These are phyloP conservation scores for Anastatica hierochuntica DNA, from an alignment of 345 rosid species.

Conservation along the genomic window DNA sequence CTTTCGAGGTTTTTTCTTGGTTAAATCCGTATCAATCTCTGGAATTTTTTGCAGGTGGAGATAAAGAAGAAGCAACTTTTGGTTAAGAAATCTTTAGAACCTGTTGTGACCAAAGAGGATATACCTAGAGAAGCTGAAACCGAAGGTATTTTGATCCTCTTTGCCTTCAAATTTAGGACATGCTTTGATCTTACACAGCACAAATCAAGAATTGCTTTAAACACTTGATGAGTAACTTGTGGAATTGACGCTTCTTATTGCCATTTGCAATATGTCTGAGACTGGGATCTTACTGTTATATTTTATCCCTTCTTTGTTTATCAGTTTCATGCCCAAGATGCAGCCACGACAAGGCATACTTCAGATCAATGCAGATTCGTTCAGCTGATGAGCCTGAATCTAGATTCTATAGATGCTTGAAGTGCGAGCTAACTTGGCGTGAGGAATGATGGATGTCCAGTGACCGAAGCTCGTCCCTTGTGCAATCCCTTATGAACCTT, in stretches of 20 bases:
- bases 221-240: too few relatives aligned
- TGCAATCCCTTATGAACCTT: too few relatives aligned
- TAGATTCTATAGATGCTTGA: constrained; percentile 24
- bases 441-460: constrained; percentile 28
- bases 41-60: constrained; percentile 25
- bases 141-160: constrained; percentile 11
- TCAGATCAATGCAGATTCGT: constrained; percentile 28
- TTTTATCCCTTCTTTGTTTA: background rate
- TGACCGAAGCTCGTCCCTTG: too few relatives aligned
- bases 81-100: constrained; percentile 18
- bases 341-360: constrained; percentile 21
- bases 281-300: too few relatives aligned
- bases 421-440: constrained; percentile 25
- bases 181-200: too few relatives aligned
- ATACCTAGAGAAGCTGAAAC: constrained; percentile 20
- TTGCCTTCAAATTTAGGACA: too few relatives aligned
- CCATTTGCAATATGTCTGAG: too few relatives aligned
- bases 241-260: too few relatives aligned
- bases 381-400: constrained; percentile 30
- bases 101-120: constrained; percentile 17
- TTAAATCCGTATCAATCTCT: too few relatives aligned
- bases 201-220: too few relatives aligned
- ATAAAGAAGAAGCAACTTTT: constrained; percentile 24
- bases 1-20: background rate
- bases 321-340: constrained; percentile 26